These are phyloP conservation scores for Candida alai DNA, from an alignment of 805 yeast genomes.

Conservation along the genomic window DNA sequence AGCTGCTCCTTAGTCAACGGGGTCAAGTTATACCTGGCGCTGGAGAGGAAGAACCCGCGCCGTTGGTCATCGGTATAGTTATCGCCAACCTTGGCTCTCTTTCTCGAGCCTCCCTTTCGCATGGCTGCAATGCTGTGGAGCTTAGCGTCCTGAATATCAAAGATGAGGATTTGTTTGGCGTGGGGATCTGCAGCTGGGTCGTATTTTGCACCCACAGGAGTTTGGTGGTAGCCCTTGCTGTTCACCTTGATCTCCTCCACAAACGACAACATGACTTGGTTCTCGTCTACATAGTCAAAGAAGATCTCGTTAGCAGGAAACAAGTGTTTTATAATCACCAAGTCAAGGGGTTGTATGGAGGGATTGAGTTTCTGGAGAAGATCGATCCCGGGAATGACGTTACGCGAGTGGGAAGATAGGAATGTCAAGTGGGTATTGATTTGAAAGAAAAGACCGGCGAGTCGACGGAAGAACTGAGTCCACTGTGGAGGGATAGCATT, in stretches of 20 bases:
- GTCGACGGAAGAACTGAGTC: conserved; percentile 13
- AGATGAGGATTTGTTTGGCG: conserved; percentile 45
- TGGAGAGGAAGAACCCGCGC: conserved; percentile 22
- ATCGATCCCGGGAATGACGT: conserved; percentile 28
- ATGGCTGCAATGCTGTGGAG: conserved; percentile 42
- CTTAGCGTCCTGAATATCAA: conserved; percentile 74
- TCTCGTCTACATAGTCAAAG: conserved; percentile 72
- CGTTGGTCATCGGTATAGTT: conserved; percentile 10
- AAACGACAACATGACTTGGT: conserved; percentile 48
- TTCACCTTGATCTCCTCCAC: conserved; percentile 41
- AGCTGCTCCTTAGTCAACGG: conserved; percentile 54
- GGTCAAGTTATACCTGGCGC: conserved; percentile 46
- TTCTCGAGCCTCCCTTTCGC: conserved; percentile 17
- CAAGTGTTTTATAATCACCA: conserved; percentile 58
- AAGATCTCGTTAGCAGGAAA: conserved; percentile 68
- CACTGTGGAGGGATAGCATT: conserved; percentile 7
- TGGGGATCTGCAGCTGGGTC: conserved; percentile 51
- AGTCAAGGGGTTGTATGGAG: conserved; percentile 44
- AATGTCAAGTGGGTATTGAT: conserved; percentile 40
- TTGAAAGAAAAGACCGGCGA: conserved; percentile 19
- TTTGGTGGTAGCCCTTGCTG: conserved; percentile 33
- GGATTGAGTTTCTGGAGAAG: conserved; percentile 29
- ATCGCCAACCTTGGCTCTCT: conserved; percentile 9
- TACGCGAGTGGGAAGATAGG: conserved; percentile 31
- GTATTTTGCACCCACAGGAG: conserved; percentile 20